Evolutionary conservation across 202 grass and related monocot genomes (phyloP).

Genomic region (Elaeis oleifera): DNA sequence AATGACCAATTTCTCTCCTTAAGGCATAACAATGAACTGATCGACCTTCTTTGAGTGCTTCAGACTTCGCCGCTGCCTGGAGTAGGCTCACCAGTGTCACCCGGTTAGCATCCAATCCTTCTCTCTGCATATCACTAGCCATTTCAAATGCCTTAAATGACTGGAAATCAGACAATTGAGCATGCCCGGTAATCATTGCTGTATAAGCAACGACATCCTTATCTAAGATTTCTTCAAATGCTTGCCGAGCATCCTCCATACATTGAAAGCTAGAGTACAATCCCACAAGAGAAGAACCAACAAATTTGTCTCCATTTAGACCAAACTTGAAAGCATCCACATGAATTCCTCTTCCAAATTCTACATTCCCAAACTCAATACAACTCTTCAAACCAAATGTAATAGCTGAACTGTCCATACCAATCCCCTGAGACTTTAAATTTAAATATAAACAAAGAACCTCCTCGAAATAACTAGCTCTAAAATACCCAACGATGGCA

Average conservation of each 20-base stretch:
- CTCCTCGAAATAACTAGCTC: slow-evolving; percentile 38
- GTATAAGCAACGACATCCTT: slow-evolving; percentile 53
- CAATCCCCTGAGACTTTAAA: slow-evolving; percentile 20
- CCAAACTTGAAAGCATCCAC: slow-evolving; percentile 45
- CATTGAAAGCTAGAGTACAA: slow-evolving; percentile 39
- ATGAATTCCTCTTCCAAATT: slow-evolving; percentile 35
- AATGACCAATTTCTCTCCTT: slow-evolving; percentile 39
- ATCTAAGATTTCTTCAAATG: slow-evolving; percentile 36
- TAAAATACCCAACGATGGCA: slow-evolving; percentile 40
- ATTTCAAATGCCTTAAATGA: slow-evolving; percentile 36
- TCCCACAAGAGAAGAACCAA: slow-evolving; percentile 43
- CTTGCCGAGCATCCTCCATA: slow-evolving; percentile 25
- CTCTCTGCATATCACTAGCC: slow-evolving; percentile 26
- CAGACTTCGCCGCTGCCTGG: slow-evolving; percentile 39
- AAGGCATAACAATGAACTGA: slow-evolving; percentile 41
- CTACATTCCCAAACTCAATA: slow-evolving; percentile 22
- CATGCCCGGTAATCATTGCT: slow-evolving; percentile 44
- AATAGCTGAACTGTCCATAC: slow-evolving; percentile 34
- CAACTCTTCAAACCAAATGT: slow-evolving; percentile 57
- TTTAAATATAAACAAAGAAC: slow-evolving; percentile 35
- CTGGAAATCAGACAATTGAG: slow-evolving; percentile 27
- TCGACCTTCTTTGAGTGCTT: slow-evolving; percentile 35
- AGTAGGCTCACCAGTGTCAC: slow-evolving; percentile 50
- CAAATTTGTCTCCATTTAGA: slow-evolving; percentile 34
- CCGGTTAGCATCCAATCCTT: slow-evolving; percentile 38